Evolutionary conservation across 192 early-diverging fungal genomes (phyloP).

Genomic region (Rhizoclosmatium globosum): DNA sequence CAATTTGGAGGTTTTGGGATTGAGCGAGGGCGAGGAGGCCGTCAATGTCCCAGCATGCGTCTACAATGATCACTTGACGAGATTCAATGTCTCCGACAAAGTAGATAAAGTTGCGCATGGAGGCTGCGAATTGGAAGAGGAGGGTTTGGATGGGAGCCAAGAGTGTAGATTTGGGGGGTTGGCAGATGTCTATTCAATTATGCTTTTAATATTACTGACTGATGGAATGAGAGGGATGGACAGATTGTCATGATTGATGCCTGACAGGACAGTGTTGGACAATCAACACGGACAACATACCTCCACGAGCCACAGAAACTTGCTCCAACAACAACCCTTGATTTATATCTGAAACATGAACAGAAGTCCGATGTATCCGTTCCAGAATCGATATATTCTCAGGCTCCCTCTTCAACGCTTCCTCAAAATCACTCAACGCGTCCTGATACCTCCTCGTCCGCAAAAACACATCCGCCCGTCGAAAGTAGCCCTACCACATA

Average conservation of each 20-base stretch:
- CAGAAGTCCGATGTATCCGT: constrained; percentile 14
- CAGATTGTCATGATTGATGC: constrained; percentile 37
- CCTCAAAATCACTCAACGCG: constrained; percentile 44
- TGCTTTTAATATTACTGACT: constrained; percentile 68
- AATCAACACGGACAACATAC: background rate
- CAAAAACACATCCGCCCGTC: constrained; percentile 45
- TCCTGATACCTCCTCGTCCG: constrained; percentile 30
- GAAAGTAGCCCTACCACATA: constrained; percentile 43
- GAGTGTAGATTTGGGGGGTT: constrained; percentile 53
- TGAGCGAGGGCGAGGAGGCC: constrained; percentile 73
- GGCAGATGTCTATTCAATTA: too few species aligned
- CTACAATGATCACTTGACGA: constrained; percentile 81
- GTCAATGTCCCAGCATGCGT: constrained; percentile 95
- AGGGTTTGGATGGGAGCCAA: constrained; percentile 76
- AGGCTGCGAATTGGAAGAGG: constrained; percentile 79
- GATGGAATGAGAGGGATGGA: constrained; percentile 72
- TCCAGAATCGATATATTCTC: constrained; percentile 24
- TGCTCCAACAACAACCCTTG: background rate
- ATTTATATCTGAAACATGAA: constrained; percentile 20
- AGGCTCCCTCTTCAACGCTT: constrained; percentile 33
- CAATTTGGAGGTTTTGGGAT: constrained; percentile 69
- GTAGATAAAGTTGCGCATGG: constrained; percentile 90
- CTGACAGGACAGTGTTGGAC: constrained; percentile 36
- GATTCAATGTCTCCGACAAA: constrained; percentile 74
- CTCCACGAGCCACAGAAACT: constrained; percentile 10